Base-by-base conservation (phyloP, 2,329 filamentous ascomycete species). In the Fusarium subtropicale region DNA sequence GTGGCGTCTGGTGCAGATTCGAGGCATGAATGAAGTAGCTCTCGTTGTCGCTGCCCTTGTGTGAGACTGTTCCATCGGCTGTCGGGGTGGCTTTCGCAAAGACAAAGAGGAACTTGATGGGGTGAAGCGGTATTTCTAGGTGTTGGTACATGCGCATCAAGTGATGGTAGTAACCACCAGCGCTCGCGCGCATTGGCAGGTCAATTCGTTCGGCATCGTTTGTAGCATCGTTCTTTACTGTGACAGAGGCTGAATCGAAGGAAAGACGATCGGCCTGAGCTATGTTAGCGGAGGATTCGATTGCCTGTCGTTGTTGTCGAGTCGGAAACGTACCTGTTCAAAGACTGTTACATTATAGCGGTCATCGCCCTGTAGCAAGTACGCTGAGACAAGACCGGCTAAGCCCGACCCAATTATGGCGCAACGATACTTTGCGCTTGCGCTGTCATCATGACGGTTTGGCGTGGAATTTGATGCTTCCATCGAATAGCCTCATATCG, bases 111-210 rank as follows among this genome's bases (percentile, higher is more conserved):
- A 88, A 88, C 18, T 79, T 80, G 56, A 86, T 81, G 15, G 81
- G 77, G 41, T 82, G 80, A 61, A 87, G 85, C 8, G 77, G 76
- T 15, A 90, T 79, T 3, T 79, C 81, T 5, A 90, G 76, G 66
- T 87, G 79, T 28, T 84, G 79, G 74, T 89, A 89, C 83, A 90
- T 85, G 28, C 80, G 79, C 65, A 81, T 82, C 50, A 90, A 76
- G 64, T 88, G 86, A 47, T 76, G 74, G 71, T 90, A 89, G 75
- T 86, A 90, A 22, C 81, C 79, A 10, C 74, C 76, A 1, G 78
- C 77, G 56, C 74, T 75, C 6, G 78, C 78, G 28, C 81, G 79
- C 76, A 80, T 80, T 7, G 81, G 81, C 7, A 82, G 56, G 54
- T 82, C 80, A 34, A 82, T 72, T 12, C 79, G 76, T 64, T 82